phyloP scores from a whole-genome alignment of 2,329 filamentous ascomycete species.

The Blastomyces parvus region DNA sequence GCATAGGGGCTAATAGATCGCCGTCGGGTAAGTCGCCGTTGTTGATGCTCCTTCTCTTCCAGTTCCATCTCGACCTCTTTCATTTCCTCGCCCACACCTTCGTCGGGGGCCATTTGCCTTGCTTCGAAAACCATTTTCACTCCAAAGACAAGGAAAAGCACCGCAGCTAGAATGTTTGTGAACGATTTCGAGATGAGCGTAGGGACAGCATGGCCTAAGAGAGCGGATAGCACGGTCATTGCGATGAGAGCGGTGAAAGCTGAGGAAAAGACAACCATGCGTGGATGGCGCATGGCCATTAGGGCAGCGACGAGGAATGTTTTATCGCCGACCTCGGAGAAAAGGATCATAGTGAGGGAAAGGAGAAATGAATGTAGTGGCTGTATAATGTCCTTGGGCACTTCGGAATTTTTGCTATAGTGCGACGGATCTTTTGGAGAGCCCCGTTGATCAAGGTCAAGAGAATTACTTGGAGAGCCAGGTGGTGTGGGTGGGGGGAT shows the following conservation, averaged over 20 bases:
- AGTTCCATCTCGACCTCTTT: conserved; percentile 91
- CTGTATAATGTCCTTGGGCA: conserved; percentile 49
- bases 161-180: conserved; percentile 76
- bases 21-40: conserved; percentile 55
- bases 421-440: conserved; percentile 31
- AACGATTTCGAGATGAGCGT: conserved; percentile 81
- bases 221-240: conserved; percentile 91
- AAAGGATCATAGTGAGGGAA: conserved; percentile 92
- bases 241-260: conserved; percentile 84
- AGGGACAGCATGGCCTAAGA: conserved; percentile 86
- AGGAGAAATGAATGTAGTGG: conserved; percentile 82
- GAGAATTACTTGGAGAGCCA: conserved; percentile 37
- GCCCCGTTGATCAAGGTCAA: conserved; percentile 44
- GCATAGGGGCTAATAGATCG: conserved; percentile 63
- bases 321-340: conserved; percentile 96
- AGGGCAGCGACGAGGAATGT: conserved; percentile 94
- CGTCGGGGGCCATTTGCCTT: conserved; percentile 75
- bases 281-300: conserved; percentile 98
- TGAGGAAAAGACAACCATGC: conserved; percentile 84
- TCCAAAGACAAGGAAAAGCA: conserved; percentile 83
- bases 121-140: conserved; percentile 76
- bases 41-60: conserved; percentile 79
- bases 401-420: conserved; percentile 21
- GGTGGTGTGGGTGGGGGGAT: conserved; percentile 58
- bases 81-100: conserved; percentile 95